Evolutionary conservation across 2,329 filamentous ascomycete genomes (phyloP), one percentile per base, ranked within the genome.

Genomic region (Tolypocladium cylindrosporum): DNA sequence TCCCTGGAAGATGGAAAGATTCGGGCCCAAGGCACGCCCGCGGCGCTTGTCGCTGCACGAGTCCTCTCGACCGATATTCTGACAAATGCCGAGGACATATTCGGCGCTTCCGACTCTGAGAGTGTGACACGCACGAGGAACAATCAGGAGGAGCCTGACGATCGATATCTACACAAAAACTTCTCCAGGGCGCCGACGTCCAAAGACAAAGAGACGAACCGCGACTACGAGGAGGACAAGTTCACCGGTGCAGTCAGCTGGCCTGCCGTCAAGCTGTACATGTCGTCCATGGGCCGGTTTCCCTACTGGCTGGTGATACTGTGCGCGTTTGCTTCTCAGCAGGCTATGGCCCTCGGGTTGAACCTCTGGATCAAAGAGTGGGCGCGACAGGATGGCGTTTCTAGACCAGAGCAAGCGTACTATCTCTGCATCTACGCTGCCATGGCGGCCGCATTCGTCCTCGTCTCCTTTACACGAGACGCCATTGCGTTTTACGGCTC

Each of bases 131-230:
- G 19, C 11, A 19, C 39, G 11, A 40, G 7, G 1, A 19, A 40
- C 16, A 14, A 19, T 40, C 14, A 40, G 39, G 39, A 19, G 14
- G 39, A 6, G 37, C 4, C 39, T 14, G 24, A 16, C 6, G 19
- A 45, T 19, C 13, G 9, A 16, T 55, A 51, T n/a, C 4, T 58
- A 7, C 51, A 50, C n/a, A 58, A 58, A 19, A 58, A 58, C 36
- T 58, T 58, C 36, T 58, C 56, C 31, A 58, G 40, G 52, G 52
- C 52, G 13, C 42, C 56, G 11, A 58, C 36, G 24, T 24, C 8
- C 5, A 9, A 27, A 21, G 19, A 11, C 50, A 55, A 42, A 10
- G 42, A 27, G 52, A 21, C 37, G 1, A 16, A 6, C 10, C 24
- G 24, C 6, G 21, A 39, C 11, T 34, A 19, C 16, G 52, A 50